phyloP scores from a whole-genome alignment of 2,329 filamentous ascomycete genomes.

The Colletotrichum limetticola region DNA sequence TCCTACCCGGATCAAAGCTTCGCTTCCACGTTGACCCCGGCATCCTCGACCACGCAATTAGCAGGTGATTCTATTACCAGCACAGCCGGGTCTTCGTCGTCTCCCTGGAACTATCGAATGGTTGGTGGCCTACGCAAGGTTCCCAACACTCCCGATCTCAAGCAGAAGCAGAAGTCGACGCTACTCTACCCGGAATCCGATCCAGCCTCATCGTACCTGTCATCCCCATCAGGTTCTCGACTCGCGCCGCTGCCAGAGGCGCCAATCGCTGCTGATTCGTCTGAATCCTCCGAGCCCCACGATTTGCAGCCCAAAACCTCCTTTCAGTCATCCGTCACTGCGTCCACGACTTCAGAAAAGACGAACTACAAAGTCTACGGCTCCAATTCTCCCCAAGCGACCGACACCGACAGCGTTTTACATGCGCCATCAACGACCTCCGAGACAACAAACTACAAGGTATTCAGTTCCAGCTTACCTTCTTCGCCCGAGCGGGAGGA shows the following conservation, averaged over 20 bases:
- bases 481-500: conserved; percentile 52
- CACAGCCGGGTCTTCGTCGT: conserved; percentile 40
- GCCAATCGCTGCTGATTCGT: not conserved
- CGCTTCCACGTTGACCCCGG: conserved; percentile 46
- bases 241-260: conserved; percentile 47
- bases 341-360: conserved; percentile 61
- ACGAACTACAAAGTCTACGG: conserved; percentile 67
- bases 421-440: conserved; percentile 54
- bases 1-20: conserved; percentile 57
- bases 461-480: conserved; percentile 60
- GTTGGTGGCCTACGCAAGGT: conserved; percentile 67
- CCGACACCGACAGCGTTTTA: conserved; percentile 50
- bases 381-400: conserved; percentile 54
- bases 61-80: conserved; percentile 45
- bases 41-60: conserved; percentile 47
- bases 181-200: conserved; percentile 24
- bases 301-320: conserved; percentile 38
- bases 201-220: conserved; percentile 29
- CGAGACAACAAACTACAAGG: conserved; percentile 65
- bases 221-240: conserved; percentile 39
- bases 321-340: conserved; percentile 43
- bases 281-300: conserved; percentile 11
- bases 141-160: conserved; percentile 54
- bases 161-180: conserved; percentile 49
- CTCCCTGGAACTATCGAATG: conserved; percentile 65